phyloP scores from a whole-genome alignment of 192 early-diverging fungal species.

The Radiomyces spectabilis region DNA sequence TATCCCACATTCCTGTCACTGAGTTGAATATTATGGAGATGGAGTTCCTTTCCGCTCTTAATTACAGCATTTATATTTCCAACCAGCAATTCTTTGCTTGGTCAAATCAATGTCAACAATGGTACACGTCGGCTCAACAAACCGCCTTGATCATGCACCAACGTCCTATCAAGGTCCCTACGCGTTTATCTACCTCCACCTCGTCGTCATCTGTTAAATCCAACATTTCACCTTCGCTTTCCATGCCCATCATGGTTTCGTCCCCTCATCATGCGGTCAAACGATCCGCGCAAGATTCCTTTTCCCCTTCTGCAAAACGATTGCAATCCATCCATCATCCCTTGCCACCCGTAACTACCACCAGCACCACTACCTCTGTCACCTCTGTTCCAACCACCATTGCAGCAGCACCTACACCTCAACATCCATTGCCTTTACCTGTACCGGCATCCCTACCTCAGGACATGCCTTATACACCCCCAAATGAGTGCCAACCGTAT shows the following conservation, averaged over 20 bases:
- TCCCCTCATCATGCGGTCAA: too few species aligned
- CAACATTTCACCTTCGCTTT: background rate
- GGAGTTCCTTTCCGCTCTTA: constrained; percentile 73
- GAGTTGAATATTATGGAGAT: constrained; percentile 86
- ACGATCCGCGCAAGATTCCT: too few species aligned
- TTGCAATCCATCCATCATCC: background rate
- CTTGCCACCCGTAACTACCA: too few species aligned
- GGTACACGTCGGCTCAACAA: too few species aligned
- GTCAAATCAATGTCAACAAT: constrained; percentile 28
- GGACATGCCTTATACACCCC: constrained; percentile 6
- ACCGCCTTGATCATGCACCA: background rate
- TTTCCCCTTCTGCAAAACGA: too few species aligned
- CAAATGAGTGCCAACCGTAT: background rate
- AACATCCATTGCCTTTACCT: too few species aligned
- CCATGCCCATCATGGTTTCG: background rate
- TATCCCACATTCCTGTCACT: constrained; percentile 67
- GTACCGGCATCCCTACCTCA: too few species aligned
- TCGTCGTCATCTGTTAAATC: background rate
- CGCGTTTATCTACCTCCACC: background rate
- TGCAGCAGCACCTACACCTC: too few species aligned
- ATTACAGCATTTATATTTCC: constrained; percentile 66
- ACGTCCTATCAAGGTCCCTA: constrained; percentile 1
- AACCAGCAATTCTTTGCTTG: constrained; percentile 66
- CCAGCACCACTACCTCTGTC: background rate
- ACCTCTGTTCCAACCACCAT: background rate